These are phyloP conservation scores for Fusarium chuoi DNA, from an alignment of 2,329 filamentous ascomycete genomes.

Conservation along the genomic window DNA sequence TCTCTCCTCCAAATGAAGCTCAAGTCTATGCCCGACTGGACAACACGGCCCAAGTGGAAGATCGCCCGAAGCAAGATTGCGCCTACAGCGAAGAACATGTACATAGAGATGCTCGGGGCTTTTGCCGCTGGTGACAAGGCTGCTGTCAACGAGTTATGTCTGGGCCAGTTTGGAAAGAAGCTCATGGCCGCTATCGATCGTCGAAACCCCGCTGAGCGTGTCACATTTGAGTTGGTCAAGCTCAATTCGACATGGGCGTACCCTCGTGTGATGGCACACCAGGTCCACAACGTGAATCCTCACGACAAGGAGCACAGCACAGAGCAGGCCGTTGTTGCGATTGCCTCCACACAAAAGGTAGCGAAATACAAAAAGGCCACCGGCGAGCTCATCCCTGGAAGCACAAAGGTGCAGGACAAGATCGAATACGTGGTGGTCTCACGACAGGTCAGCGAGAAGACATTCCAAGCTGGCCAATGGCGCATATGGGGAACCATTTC, in stretches of 20 bases:
- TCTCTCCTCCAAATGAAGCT: conserved; percentile 54
- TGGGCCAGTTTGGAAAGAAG: conserved; percentile 60
- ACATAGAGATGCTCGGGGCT: conserved; percentile 69
- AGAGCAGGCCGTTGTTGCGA: conserved; percentile 68
- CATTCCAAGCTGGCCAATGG: conserved; percentile 65
- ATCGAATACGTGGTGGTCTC: conserved; percentile 74
- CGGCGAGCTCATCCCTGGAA: conserved; percentile 56
- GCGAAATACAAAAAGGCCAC: conserved; percentile 53
- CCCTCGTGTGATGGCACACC: conserved; percentile 66
- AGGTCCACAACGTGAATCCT: conserved; percentile 59
- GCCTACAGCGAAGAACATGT: conserved; percentile 67
- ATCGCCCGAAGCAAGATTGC: conserved; percentile 54
- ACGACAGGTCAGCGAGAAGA: conserved; percentile 55
- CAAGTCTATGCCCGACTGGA: conserved; percentile 57
- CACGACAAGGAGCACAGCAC: conserved; percentile 51
- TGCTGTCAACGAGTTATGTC: conserved; percentile 64
- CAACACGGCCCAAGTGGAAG: conserved; percentile 57
- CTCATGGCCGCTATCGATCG: conserved; percentile 65
- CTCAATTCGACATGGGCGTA: conserved; percentile 56
- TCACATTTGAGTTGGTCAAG: conserved; percentile 65
- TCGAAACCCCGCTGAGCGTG: conserved; percentile 57
- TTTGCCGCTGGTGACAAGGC: conserved; percentile 67
- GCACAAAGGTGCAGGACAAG: conserved; percentile 63
- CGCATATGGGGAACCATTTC: conserved; percentile 71
- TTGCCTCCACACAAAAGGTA: conserved; percentile 66